phyloP scores from a whole-genome alignment of 768 basidiomycete genomes.

The Gymnopilus junonius region DNA sequence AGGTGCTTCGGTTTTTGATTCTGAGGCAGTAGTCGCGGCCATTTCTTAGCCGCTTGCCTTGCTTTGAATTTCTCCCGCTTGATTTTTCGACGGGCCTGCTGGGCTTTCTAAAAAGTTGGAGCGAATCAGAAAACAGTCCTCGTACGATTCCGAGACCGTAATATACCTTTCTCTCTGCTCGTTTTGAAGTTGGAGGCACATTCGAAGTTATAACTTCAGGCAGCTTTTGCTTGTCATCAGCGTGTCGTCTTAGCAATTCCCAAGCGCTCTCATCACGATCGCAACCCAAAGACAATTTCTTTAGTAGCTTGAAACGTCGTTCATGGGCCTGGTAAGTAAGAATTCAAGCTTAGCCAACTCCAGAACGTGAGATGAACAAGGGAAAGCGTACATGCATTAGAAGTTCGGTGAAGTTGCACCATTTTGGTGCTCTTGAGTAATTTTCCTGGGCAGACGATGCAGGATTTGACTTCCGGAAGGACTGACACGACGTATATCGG shows the following conservation, averaged over 20 bases:
- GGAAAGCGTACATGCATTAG: constrained; percentile 59
- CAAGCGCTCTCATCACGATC: constrained; percentile 53
- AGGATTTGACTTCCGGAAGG: constrained; percentile 59
- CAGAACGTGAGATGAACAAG: constrained; percentile 12
- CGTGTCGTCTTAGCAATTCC: constrained; percentile 39
- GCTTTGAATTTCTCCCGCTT: constrained; percentile 43
- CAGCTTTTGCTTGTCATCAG: constrained; percentile 30
- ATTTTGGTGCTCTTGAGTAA: constrained; percentile 63
- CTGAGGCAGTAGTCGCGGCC: background rate
- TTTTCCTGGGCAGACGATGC: constrained; percentile 76
- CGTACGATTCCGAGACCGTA: background rate
- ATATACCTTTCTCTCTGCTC: constrained; percentile 65
- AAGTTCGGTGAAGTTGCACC: constrained; percentile 59
- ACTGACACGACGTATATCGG: constrained; percentile 65
- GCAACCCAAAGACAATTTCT: constrained; percentile 38
- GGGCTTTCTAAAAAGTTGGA: constrained; percentile 44
- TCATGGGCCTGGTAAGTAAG: constrained; percentile 56
- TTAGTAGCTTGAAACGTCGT: constrained; percentile 61
- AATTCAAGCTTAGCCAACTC: constrained; percentile 2
- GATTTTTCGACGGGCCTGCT: constrained; percentile 45
- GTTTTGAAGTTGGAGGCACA: constrained; percentile 48
- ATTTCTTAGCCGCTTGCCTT: constrained; percentile 13
- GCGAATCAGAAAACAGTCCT: background rate
- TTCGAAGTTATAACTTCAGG: constrained; percentile 20
- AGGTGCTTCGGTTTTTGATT: background rate